Evolutionary conservation across 768 basidiomycete genomes (phyloP).

Genomic region (Hericium alpestre): DNA sequence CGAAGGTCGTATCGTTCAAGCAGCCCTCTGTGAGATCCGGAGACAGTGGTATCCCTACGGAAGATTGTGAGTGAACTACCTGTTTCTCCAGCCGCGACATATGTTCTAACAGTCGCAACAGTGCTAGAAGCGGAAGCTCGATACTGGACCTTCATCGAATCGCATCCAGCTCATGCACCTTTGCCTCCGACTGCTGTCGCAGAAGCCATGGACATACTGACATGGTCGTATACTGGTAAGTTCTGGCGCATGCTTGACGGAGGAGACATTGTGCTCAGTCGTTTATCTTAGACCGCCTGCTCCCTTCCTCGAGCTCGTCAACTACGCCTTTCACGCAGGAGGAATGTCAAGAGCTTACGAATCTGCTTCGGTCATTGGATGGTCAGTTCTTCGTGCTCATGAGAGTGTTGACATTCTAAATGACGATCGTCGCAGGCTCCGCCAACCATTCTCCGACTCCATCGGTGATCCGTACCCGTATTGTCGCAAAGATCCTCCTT

Average conservation of each 20-base stretch:
- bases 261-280: background rate
- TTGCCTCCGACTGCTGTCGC: constrained; percentile 44
- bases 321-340: constrained; percentile 64
- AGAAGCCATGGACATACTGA: constrained; percentile 68
- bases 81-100: background rate
- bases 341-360: constrained; percentile 68
- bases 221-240: constrained; percentile 71
- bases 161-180: constrained; percentile 62
- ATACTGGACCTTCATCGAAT: constrained; percentile 75
- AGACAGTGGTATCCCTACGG: constrained; percentile 18
- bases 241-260: background rate
- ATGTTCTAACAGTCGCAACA: constrained; percentile 17
- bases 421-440: background rate
- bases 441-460: background rate
- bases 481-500: constrained; percentile 11
- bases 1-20: constrained; percentile 39
- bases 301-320: constrained; percentile 45
- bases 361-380: constrained; percentile 38
- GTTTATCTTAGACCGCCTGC: constrained; percentile 45
- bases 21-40: constrained; percentile 24
- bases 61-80: constrained; percentile 29
- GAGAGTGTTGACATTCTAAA: background rate
- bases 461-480: constrained; percentile 10
- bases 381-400: constrained; percentile 8
- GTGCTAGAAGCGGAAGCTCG: constrained; percentile 68